Evolutionary conservation across 1,284 basidiomycete species (phyloP), one percentile per base, ranked within the genome.

Genomic region (Puccinia coronata): DNA sequence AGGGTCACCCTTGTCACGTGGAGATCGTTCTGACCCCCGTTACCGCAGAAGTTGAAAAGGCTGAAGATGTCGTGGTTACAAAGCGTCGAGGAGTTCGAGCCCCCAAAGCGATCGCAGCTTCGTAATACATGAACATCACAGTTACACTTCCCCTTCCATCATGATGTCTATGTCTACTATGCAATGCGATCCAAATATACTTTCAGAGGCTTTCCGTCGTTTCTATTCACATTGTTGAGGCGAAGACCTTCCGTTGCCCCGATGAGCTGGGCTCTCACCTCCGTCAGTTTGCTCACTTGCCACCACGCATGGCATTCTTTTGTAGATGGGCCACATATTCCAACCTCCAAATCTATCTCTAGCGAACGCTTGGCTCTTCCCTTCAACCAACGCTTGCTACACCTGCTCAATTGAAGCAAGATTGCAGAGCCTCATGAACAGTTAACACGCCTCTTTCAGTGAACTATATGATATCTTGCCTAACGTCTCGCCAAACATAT

Each of bases 1-100:
- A 94, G 88, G 93, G 93, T 79, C 92, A 93, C 89, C 95, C 94
- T 78, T 92, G 92, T 88, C 97, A 99, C 87, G 92, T 99, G 84
- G 97, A 99, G 87, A 88, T 87, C 70, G 71, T 80, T 39, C 43
- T 80, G 70, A 80, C 78, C 53, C 78, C 78, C 49, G 55, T 61
- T n/a, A 72, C 78, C 28, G 69, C 72, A 25, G 78, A 80, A 57
- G 78, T 80, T 61, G 78, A 80, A 63, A 80, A 80, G 59, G 78
- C 78, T 49, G 70, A 72, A 31, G 78, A 80, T 31, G 78, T 59
- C n/a, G 78, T 73, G 20, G 67, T 80, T 59, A 51, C 55, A 23
- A 72, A 71, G 41, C 65, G 65, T 31, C 51, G 78, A 47, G 78
- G 55, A 63, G 31, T 70, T 31, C 67, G 70, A 31, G 34, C 70